Evolutionary conservation across 176 grass and related monocot genomes (phyloP), one percentile per base, ranked within the genome.

Genomic region (Zea luxurians): DNA sequence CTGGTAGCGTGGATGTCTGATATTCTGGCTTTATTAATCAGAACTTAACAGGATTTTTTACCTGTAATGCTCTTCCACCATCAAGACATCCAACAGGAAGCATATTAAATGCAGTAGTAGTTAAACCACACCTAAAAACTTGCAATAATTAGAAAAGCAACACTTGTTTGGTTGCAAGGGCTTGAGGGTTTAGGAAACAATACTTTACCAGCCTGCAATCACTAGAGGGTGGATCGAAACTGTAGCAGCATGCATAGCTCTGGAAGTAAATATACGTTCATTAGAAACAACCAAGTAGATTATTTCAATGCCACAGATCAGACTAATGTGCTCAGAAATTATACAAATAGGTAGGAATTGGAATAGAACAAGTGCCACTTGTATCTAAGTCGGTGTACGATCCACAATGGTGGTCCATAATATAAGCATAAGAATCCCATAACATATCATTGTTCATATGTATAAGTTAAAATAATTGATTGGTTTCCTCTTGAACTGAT

Each of bases 41-140:
- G 42, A 38, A 57, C 1, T 18, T 41, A 75, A 78, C 13, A 43
- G 0, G 6, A 44, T 58, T 15, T 64, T 74, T 84, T 85, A 99
- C 96, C 91, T 99, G 92, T 68, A 99, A 78, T 76, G 89, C 90
- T 84, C 96, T 95, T 86, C 96, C 96, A 76, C 96, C 96, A 76
- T 99, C 96, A 91, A 99, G 92, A 18, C 89, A 92, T 74, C 96
- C 92, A 82, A 95, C 84, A 63, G 96, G 96, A 85, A 99, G 92
- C 92, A 99, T 95, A 90, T 99, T 99, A 73, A 95, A 99, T 71
- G 96, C 96, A 76, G 88, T 83, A 46, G 92, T 99, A 18, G 96
- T 99, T 78, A 99, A 92, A 68, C 96, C 96, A 87, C 96, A 99
- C 96, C 96, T 99, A 72, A 63, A 58, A 66, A 71, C 74, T 75